These are phyloP conservation scores for Aspergillus fumigatiaffinis DNA, from an alignment of 2,329 filamentous ascomycete genomes.

Conservation along the genomic window DNA sequence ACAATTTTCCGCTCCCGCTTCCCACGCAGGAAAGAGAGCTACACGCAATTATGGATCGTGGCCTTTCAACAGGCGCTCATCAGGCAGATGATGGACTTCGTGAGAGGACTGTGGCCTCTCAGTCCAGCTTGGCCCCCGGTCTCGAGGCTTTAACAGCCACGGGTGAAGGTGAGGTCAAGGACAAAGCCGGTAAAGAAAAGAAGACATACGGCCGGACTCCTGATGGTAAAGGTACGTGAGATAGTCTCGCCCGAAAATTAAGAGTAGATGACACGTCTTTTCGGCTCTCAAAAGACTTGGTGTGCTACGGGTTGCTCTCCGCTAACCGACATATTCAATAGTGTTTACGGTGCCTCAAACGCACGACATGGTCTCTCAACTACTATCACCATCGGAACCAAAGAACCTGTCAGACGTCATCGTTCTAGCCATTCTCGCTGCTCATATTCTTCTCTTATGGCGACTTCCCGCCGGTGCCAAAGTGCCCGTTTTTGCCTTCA, in stretches of 20 bases:
- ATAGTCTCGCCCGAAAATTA: background rate
- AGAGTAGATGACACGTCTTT: background rate
- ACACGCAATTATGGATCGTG: constrained; percentile 32
- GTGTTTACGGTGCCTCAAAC: constrained; percentile 95
- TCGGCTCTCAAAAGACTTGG: background rate
- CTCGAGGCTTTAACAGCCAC: constrained; percentile 39
- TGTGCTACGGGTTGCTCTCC: background rate
- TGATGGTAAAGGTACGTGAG: constrained; percentile 75
- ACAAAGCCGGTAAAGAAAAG: constrained; percentile 53
- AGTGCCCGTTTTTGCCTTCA: constrained; percentile 71
- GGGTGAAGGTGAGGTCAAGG: constrained; percentile 40
- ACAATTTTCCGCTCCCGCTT: constrained; percentile 18
- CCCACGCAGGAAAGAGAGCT: background rate
- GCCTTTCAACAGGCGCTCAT: constrained; percentile 35
- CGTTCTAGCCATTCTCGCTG: constrained; percentile 72
- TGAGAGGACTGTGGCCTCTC: constrained; percentile 42
- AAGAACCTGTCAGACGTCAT: constrained; percentile 87
- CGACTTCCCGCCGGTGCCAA: constrained; percentile 65
- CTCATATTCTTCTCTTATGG: constrained; percentile 72
- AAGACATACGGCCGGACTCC: constrained; percentile 90
- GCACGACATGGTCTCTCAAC: constrained; percentile 98
- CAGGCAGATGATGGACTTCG: constrained; percentile 42
- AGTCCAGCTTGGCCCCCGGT: constrained; percentile 44
- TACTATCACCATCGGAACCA: constrained; percentile 88
- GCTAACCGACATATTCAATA: constrained; percentile 39